These are phyloP conservation scores for Phialemoniopsis sp. DNA, from an alignment of 2,329 filamentous ascomycete species.

Conservation along the genomic window DNA sequence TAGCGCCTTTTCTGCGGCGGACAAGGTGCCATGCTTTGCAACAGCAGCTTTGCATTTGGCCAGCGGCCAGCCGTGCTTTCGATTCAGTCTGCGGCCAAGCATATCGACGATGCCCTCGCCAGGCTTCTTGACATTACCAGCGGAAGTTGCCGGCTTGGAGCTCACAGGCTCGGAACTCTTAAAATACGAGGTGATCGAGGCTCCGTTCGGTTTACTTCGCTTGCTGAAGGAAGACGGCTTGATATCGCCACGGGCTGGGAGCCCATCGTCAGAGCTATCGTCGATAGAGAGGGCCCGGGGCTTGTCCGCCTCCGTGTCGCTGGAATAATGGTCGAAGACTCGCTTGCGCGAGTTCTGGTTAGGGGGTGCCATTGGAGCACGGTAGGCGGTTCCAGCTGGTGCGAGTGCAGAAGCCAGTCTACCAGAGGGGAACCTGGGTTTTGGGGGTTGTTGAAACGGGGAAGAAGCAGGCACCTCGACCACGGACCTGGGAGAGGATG, in stretches of 20 bases:
- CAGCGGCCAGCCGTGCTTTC: slow-evolving; percentile 1
- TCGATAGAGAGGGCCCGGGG: slow-evolving; percentile 38
- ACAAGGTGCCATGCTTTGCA: too few species aligned
- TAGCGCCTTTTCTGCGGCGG: too few species aligned
- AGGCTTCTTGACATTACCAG: slow-evolving; percentile 6
- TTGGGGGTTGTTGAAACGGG: slow-evolving; percentile 50
- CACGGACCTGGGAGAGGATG: slow-evolving; percentile 39
- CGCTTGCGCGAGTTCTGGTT: slow-evolving; percentile 9
- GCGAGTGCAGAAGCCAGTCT: slow-evolving; percentile 62
- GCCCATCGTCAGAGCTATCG: slow-evolving; percentile 52
- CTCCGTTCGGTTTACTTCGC: slow-evolving; percentile 17
- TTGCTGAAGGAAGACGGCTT: slow-evolving; percentile 52
- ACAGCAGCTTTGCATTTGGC: too few species aligned
- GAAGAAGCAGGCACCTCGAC: slow-evolving; percentile 90
- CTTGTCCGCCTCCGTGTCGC: slow-evolving; percentile 17
- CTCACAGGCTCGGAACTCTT: slow-evolving; percentile 1
- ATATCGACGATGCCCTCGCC: slow-evolving; percentile 4
- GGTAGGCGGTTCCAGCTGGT: slow-evolving; percentile 70
- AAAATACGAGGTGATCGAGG: background rate
- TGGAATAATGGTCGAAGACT: background rate
- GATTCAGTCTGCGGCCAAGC: slow-evolving; percentile 5
- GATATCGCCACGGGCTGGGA: slow-evolving; percentile 55
- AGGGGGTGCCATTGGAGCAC: slow-evolving; percentile 35
- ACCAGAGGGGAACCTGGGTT: slow-evolving; percentile 16
- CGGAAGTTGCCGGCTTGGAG: background rate